Base-by-base conservation (phyloP, 1,139 yeast genomes). In the Kurtzmaniella quercitrusa region DNA sequence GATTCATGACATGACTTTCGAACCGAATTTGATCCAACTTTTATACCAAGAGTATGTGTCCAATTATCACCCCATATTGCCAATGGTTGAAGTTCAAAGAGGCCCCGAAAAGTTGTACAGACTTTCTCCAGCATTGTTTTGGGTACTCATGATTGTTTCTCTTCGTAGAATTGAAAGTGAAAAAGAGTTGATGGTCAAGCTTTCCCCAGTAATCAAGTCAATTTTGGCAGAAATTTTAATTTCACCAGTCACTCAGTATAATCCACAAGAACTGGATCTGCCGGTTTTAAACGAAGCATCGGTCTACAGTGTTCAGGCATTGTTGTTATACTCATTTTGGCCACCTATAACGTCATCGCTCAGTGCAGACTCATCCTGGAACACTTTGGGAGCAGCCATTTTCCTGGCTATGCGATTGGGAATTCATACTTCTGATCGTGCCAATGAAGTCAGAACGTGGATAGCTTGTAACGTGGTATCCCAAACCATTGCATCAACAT, bases 331-430 rank as follows among this genome's bases (percentile, higher is more conserved):
- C 60, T 84, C 97, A 1, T 82, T 84, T 60, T 93, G 98, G 98
- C 98, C 98, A 0, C 96, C 97, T 2, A 74, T 91, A 39, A 88
- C 97, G 0, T 88, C 97, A 1, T 88, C 97, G 0, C 72, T 93
- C 39, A 86, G 95, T 61, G 96, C 98, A 0, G 98, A 93, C 57
- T 85, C 96, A 3, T 85, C 96, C 3, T 93, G 97, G 94, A 88
- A 86, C 56, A 88, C 97, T 1, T 84, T 88, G 14, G 97, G 97
- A 0, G 82, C 88, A 38, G 98, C 97, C 2, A 73, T 89, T 55
- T 87, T 87, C 58, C 95, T 87, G 59, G 97, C 97, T 0, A 84
- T 91, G 28, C 70, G 97, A 45, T 86, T 91, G 11, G 98, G 98
- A 0, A 67, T 93, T 33, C 96, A 93, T 57, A 42, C 43, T 3